Base-by-base conservation (phyloP, 108 stramenopile genomes). In the Conticribra guillardii region DNA sequence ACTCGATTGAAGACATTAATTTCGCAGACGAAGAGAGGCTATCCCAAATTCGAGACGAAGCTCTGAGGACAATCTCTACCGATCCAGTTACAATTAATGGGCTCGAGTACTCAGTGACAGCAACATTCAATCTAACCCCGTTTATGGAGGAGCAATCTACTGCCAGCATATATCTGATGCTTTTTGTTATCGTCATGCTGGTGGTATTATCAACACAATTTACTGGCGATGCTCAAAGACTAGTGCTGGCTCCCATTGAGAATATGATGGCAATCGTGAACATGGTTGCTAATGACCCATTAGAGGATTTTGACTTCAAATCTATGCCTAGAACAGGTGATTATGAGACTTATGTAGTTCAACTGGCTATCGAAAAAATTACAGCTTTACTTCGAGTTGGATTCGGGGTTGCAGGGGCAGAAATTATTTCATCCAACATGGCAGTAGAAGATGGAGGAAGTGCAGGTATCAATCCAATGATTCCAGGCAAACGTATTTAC, bases 381-480 rank as follows among this genome's bases (percentile, higher is more conserved):
- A 80, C 78, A 24, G 73, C 76, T 8, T 52, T 84, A 9, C 65
- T 81, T 18, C 75, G 80, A n/a, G 49, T 80, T n/a, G 79, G 80
- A 28, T 64, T 70, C 24, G 85, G 80, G 9, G 90, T 96, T 4
- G 95, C 90, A 22, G 95, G 98, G 23, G 96, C 96, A 17, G 96
- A 90, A 55, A 97, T 99, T 54, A 97, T 99, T 74, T 93, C 96
- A 9, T 89, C 91, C 0, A 97, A 97, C 68, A 82, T 99, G 50
- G 86, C 88, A 16, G 77, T 85, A n/a, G 85, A 88, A 46, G 85
- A 85, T 21, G 85, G 79, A 24, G 79, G 84, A 18, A 76, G 87
- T 28, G 93, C 86, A 23, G 90, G 94, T 22, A 82, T 95, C 58
- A 92, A 95, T 66, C 94, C 94, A 26, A 90, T 96, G 68, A 85